Evolutionary conservation across 176 grass and related monocot species (phyloP).

Genomic region (Oryza meridionalis): DNA sequence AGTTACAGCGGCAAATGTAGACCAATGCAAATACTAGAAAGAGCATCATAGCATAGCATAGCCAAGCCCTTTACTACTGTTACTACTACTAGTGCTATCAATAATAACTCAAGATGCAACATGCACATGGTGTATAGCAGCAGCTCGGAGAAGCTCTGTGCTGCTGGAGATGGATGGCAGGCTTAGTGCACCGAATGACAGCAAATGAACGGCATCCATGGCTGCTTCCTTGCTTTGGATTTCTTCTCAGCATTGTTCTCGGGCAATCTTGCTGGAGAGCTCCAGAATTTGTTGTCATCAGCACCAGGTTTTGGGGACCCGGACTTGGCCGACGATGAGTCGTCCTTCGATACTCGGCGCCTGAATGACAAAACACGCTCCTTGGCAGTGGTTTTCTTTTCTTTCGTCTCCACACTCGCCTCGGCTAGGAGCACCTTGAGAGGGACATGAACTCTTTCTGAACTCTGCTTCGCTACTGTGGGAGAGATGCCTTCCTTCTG

Average conservation of each 20-base stretch:
- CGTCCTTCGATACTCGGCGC: slow-evolving; percentile 32
- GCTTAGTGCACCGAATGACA: slow-evolving; percentile 56
- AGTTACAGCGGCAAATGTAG: slow-evolving; percentile 29
- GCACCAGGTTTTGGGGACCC: slow-evolving; percentile 9
- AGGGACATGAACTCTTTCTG: slow-evolving; percentile 45
- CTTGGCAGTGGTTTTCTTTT: slow-evolving; percentile 45
- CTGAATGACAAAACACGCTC: slow-evolving; percentile 40
- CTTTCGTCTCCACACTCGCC: slow-evolving; percentile 58
- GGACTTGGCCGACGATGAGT: neutral
- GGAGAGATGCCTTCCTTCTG: slow-evolving; percentile 34
- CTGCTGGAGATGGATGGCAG: neutral
- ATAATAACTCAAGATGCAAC: neutral
- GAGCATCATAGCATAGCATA: neutral
- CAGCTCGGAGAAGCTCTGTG: neutral
- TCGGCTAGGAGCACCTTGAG: slow-evolving; percentile 67
- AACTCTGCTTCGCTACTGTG: slow-evolving; percentile 18
- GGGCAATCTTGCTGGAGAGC: slow-evolving; percentile 56
- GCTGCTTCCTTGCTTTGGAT: slow-evolving; percentile 54
- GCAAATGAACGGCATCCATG: slow-evolving; percentile 67
- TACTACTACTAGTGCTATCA: neutral
- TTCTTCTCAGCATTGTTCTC: slow-evolving; percentile 36
- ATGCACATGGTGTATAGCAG: slow-evolving; percentile 19
- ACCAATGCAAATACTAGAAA: slow-evolving; percentile 25
- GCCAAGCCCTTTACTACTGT: slow-evolving; percentile 5
- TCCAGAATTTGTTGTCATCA: slow-evolving; percentile 44